Evolutionary conservation across 2,329 filamentous ascomycete genomes (phyloP).

Genomic region (Ophiobolus disseminans): DNA sequence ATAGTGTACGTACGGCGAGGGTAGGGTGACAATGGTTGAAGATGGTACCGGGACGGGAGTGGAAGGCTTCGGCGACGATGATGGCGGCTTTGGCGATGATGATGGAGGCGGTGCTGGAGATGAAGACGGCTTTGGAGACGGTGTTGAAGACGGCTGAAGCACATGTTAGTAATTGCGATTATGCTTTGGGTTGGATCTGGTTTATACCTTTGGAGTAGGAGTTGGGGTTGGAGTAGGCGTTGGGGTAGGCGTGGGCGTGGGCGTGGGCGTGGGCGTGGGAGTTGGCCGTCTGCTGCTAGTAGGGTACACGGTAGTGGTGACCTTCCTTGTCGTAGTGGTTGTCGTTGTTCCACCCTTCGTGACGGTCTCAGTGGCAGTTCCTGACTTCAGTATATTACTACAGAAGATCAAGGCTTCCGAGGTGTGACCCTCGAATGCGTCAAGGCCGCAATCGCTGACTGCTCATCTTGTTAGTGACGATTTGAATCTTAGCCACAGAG

Average conservation of each 20-base stretch:
- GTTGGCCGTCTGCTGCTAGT: slow-evolving; percentile 11
- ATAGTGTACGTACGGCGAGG: slow-evolving; percentile 30
- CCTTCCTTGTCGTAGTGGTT: no score
- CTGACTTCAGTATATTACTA: slow-evolving; percentile 35
- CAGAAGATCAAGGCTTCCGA: slow-evolving; percentile 40
- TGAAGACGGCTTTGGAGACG: slow-evolving; percentile 3
- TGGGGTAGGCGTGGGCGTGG: slow-evolving; percentile 10
- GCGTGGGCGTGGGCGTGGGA: slow-evolving; percentile 18
- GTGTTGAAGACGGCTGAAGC: background rate
- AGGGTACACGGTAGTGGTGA: slow-evolving; percentile 32
- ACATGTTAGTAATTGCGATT: background rate
- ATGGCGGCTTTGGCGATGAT: slow-evolving; percentile 12
- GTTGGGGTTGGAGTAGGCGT: slow-evolving; percentile 11
- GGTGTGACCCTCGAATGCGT: slow-evolving; percentile 40
- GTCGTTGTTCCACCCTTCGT: no score
- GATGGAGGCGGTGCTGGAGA: slow-evolving; percentile 8
- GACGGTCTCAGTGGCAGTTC: slow-evolving; percentile 34
- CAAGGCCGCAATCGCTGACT: slow-evolving; percentile 37
- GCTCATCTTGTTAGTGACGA: slow-evolving; percentile 4
- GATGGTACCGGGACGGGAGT: slow-evolving; percentile 10
- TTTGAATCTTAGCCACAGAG: background rate
- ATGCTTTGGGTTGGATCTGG: background rate
- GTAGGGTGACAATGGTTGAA: slow-evolving; percentile 19
- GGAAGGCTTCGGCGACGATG: slow-evolving; percentile 16
- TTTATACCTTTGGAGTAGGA: background rate